phyloP scores from a whole-genome alignment of 169 alveolate genomes.

The Plasmodium knowlesi region DNA sequence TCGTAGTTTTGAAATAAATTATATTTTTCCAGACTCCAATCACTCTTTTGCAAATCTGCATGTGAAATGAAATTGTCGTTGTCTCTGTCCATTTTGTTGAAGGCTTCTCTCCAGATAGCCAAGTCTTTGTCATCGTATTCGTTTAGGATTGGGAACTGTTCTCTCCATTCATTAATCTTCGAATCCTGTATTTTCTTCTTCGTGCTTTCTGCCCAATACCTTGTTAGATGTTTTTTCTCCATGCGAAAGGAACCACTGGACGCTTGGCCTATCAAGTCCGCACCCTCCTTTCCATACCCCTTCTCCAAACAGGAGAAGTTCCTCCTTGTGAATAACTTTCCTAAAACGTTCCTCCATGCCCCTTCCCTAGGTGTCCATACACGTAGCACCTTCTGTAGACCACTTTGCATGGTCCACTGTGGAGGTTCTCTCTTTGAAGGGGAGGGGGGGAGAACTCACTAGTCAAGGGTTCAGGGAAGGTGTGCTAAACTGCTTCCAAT shows the following conservation, averaged over 20 bases:
- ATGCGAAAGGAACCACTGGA: neutral
- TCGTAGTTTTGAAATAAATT: slow-evolving; percentile 75
- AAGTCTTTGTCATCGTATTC: slow-evolving; percentile 72
- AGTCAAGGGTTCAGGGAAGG: neutral
- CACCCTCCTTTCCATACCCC: neutral
- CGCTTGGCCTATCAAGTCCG: too few species aligned
- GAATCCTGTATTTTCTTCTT: slow-evolving; percentile 71
- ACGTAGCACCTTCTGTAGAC: slow-evolving; percentile 12
- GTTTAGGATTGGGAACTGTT: slow-evolving; percentile 46
- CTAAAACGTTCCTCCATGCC: neutral
- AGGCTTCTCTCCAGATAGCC: slow-evolving; percentile 75
- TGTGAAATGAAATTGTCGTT: slow-evolving; percentile 77
- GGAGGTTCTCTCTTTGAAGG: neutral
- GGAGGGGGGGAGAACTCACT: neutral
- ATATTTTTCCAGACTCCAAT: slow-evolving; percentile 74
- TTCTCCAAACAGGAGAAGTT: neutral
- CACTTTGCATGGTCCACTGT: slow-evolving; percentile 13
- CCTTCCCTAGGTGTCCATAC: neutral
- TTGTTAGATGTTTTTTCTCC: slow-evolving; percentile 3
- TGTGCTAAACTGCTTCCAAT: neutral
- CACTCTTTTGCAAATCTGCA: slow-evolving; percentile 82
- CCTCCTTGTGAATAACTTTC: neutral
- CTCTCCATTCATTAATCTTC: slow-evolving; percentile 71
- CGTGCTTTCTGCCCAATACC: slow-evolving; percentile 70
- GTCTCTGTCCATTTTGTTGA: slow-evolving; percentile 78